Evolutionary conservation across 2,329 filamentous ascomycete species (phyloP).

Genomic region (Ophiognomonia clavigignenti-juglandacearum): DNA sequence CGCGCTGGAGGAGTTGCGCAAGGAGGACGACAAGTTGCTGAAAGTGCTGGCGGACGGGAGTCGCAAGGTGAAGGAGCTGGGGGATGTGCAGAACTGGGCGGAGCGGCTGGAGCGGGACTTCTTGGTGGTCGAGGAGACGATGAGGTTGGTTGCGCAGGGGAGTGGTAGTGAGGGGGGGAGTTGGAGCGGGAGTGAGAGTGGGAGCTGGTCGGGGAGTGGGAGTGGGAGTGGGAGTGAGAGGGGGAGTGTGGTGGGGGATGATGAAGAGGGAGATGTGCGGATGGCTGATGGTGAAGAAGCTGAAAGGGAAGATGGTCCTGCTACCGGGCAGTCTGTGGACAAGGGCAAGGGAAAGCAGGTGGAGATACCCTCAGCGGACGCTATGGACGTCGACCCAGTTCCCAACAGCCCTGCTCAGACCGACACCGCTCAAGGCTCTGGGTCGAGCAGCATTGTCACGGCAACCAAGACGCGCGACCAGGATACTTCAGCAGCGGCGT

Average conservation of each 20-base stretch:
- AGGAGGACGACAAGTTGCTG: slow-evolving; percentile 62
- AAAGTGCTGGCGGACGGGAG: slow-evolving; percentile 59
- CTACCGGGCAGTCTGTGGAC: not conserved
- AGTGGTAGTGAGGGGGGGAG: slow-evolving; percentile 17
- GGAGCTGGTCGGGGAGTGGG: slow-evolving; percentile 24
- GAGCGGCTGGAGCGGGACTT: slow-evolving; percentile 72
- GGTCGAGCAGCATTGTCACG: not conserved
- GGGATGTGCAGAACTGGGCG: slow-evolving; percentile 52
- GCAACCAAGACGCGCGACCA: not conserved
- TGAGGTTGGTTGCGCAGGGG: slow-evolving; percentile 46
- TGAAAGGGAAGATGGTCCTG: not conserved
- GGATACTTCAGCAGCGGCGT: not conserved
- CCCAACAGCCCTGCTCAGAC: not conserved
- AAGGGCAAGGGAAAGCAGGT: slow-evolving; percentile 16
- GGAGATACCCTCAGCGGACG: not conserved
- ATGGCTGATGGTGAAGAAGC: slow-evolving; percentile 8
- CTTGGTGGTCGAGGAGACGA: slow-evolving; percentile 58
- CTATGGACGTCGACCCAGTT: slow-evolving; percentile 13
- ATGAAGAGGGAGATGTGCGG: slow-evolving; percentile 13
- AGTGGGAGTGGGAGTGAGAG: slow-evolving; percentile 16
- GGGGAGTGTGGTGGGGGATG: too few relatives aligned
- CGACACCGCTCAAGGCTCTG: not conserved
- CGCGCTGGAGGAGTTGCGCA: slow-evolving; percentile 54
- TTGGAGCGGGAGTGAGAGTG: slow-evolving; percentile 24
- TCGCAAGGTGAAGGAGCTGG: slow-evolving; percentile 62